A percentile compares a stretch with the other conserved stretches of the same genome.
phyloP scores from a whole-genome alignment of 306 rosid species.

The Bauhinia variegata region DNA sequence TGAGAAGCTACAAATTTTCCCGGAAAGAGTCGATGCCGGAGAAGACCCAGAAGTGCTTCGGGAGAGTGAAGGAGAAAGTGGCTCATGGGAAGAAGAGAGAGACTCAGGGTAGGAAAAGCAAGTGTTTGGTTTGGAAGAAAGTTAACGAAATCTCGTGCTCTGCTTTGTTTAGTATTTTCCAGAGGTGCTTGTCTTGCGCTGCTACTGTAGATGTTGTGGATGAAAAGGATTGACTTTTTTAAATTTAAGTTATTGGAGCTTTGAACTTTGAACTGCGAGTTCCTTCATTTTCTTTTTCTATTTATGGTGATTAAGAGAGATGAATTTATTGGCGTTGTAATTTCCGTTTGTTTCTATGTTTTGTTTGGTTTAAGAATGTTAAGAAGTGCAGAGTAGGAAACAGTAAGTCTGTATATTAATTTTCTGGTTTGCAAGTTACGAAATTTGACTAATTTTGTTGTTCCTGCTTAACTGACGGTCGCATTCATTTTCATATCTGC shows the following conservation, averaged over 20 bases:
- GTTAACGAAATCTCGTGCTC: slow-evolving; percentile 57
- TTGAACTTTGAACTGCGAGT: slow-evolving; percentile 1
- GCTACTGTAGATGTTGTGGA: slow-evolving; percentile 72
- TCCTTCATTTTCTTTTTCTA: slow-evolving; percentile 10
- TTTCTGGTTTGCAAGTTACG: slow-evolving; percentile 1
- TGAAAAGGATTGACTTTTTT: slow-evolving; percentile 18
- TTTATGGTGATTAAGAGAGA: slow-evolving; percentile 27
- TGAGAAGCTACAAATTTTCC: slow-evolving; percentile 80
- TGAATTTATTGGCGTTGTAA: background rate
- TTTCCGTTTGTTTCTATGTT: too few relatives aligned
- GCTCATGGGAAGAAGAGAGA: slow-evolving; percentile 26
- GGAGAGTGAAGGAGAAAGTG: slow-evolving; percentile 62
- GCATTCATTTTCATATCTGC: too few relatives aligned
- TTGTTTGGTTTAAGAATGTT: background rate
- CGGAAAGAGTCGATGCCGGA: slow-evolving; percentile 72
- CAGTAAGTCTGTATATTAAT: slow-evolving; percentile 29
- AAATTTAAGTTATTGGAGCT: background rate
- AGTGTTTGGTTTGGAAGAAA: slow-evolving; percentile 75
- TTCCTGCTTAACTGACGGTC: background rate
- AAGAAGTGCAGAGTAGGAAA: slow-evolving; percentile 12
- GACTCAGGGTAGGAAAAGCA: slow-evolving; percentile 33
- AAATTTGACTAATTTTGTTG: slow-evolving; percentile 9
- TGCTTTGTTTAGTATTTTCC: slow-evolving; percentile 61
- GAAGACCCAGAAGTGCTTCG: slow-evolving; percentile 73
- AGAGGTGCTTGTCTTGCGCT: slow-evolving; percentile 66